These are phyloP conservation scores for Candida quercuum DNA, from an alignment of 805 yeast genomes.

Conservation along the genomic window DNA sequence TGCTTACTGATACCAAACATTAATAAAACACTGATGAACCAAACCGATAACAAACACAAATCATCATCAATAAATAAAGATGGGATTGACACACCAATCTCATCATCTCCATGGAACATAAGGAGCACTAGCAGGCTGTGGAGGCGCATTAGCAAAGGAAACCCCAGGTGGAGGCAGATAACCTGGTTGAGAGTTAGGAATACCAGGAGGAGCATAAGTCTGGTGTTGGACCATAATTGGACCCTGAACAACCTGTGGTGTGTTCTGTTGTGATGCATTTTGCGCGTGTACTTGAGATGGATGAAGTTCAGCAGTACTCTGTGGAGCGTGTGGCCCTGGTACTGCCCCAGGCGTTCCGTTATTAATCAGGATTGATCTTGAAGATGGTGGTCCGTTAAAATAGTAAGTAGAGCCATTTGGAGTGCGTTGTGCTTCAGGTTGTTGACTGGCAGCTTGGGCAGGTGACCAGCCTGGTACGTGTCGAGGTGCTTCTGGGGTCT, in stretches of 20 bases:
- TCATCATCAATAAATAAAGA: too few species aligned
- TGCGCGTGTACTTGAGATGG: neutral
- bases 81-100: neutral
- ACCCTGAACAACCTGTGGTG: neutral
- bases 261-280: neutral
- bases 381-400: neutral
- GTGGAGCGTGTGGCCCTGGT: slow-evolving; percentile 1
- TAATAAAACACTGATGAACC: too few species aligned
- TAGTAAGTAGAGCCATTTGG: neutral
- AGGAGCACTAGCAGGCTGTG: slow-evolving; percentile 22
- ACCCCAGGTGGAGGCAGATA: slow-evolving; percentile 30
- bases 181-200: slow-evolving; percentile 7
- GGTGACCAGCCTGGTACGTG: slow-evolving; percentile 1
- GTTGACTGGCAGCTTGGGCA: neutral
- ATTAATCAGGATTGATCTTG: neutral
- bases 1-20: too few species aligned
- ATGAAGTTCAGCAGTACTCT: neutral
- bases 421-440: slow-evolving; percentile 2
- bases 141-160: slow-evolving; percentile 22
- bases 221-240: slow-evolving; percentile 4
- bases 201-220: slow-evolving; percentile 2
- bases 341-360: neutral
- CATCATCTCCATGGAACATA: slow-evolving; percentile 25
- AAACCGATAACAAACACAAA: too few species aligned
- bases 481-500: neutral